These are phyloP conservation scores for Chaetomium fimeti DNA, from an alignment of 495 filamentous ascomycete genomes.

Conservation along the genomic window DNA sequence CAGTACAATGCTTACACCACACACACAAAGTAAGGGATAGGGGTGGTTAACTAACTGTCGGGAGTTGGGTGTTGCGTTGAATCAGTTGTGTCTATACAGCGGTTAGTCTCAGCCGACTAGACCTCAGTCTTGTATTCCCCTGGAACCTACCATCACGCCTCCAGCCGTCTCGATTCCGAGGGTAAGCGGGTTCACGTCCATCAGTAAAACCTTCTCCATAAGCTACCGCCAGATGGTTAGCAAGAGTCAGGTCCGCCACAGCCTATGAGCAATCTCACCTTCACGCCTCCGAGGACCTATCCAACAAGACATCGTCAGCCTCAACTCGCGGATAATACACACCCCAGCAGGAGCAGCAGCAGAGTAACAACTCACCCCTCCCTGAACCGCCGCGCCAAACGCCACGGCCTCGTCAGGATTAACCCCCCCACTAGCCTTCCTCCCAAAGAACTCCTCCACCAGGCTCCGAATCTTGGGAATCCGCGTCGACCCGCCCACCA, in stretches of 20 bases:
- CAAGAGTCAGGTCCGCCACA: background rate
- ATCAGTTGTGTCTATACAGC: constrained; percentile 70
- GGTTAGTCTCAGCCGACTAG: background rate
- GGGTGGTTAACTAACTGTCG: constrained; percentile 49
- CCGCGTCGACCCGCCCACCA: constrained; percentile 87
- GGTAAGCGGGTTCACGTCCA: constrained; percentile 94
- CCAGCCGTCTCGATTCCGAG: constrained; percentile 95
- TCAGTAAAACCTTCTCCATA: constrained; percentile 65
- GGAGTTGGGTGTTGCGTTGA: constrained; percentile 83
- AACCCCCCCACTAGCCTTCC: constrained; percentile 87
- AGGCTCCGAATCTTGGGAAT: constrained; percentile 88
- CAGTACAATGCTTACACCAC: background rate
- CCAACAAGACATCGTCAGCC: constrained; percentile 5
- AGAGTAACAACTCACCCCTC: constrained; percentile 66
- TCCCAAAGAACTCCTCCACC: constrained; percentile 92
- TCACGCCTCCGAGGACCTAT: constrained; percentile 37
- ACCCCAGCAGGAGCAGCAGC: background rate
- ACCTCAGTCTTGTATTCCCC: background rate
- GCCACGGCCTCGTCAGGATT: constrained; percentile 96
- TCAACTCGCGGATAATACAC: background rate
- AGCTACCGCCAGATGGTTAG: constrained; percentile 67
- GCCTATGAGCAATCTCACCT: background rate
- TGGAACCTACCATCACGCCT: constrained; percentile 65
- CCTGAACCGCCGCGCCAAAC: constrained; percentile 90
- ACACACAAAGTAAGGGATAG: background rate